Base-by-base conservation (phyloP, 345 rosid genomes). In the Nephelium lappaceum region DNA sequence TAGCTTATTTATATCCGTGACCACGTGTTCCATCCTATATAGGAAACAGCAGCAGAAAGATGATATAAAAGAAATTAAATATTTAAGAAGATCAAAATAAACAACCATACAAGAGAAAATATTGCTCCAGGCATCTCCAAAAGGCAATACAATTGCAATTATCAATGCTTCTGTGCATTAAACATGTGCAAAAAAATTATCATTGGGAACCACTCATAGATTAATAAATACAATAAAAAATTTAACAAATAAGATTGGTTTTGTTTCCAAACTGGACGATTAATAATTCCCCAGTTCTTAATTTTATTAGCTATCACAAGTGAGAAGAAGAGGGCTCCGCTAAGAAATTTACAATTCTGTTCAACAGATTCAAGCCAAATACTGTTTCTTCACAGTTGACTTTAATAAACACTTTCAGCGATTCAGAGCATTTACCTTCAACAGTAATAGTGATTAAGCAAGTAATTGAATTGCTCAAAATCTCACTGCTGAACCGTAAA, bases 311-410 rank as follows among this genome's bases (percentile, higher is more conserved):
- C n/a, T 36, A 1, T 49, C 43, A 76, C n/a, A 23, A 27, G 55
- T 5, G 7, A 11, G 16, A 39, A 16, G 47, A n/a, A 69, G 82
- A 79, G 74, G 85, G 57, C 78, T 94, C 97, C 67, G 71, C 88
- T 78, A 89, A 82, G 78, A 93, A 90, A 81, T 86, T 91, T 65
- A 91, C 93, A 25, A 91, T 85, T 83, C 93, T 89, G 82, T 94
- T 94, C 86, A 96, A 84, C 65, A 94, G 80, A 82, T 96, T 96
- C 73, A 92, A 81, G 80, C 97, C 99, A 74, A 96, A 94, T 23
- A 96, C 94, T 0, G 98, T 93, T 83, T 96, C 98, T 84, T 96
- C 93, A 67, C 98, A 94, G 76, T 96, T 96, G 80, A 94, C 88
- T 88, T 96, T 94, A 4, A 90, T 79, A 9, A 81, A 82, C 65